phyloP scores from a whole-genome alignment of 805 yeast genomes.

The Scheffersomyces amazonensis region DNA sequence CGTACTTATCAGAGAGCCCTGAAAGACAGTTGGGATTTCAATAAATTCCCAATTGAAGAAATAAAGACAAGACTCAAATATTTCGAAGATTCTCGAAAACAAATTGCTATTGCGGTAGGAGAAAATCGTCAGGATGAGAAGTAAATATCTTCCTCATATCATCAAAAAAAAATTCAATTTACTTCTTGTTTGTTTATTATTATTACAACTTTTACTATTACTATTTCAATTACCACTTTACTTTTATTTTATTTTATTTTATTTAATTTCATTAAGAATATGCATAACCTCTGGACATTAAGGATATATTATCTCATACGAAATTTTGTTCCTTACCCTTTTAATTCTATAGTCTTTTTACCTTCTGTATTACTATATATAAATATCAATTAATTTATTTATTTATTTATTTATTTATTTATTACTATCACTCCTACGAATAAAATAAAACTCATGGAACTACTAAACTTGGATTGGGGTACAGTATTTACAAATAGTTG shows the following conservation, averaged over 20 bases:
- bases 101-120: slow-evolving; percentile 3
- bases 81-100: slow-evolving; percentile 5
- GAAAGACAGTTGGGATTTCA: not conserved
- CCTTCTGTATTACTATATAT: not conserved
- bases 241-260: too few species aligned
- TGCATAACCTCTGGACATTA: too few species aligned
- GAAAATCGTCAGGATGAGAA: not conserved
- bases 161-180: not conserved
- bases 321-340: not conserved
- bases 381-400: not conserved
- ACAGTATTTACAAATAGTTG: too few species aligned
- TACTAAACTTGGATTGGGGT: too few species aligned
- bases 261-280: too few species aligned
- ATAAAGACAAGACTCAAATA: slow-evolving; percentile 1
- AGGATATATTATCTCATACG: too few species aligned
- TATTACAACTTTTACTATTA: not conserved
- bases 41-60: slow-evolving; percentile 1
- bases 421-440: too few species aligned
- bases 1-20: not conserved
- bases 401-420: too few species aligned
- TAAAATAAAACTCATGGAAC: too few species aligned
- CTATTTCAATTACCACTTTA: not conserved
- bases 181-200: not conserved
- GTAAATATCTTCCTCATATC: too few species aligned
- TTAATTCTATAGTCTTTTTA: too few species aligned